These are phyloP conservation scores for Apiotrichum siamense DNA, from an alignment of 1,284 basidiomycete genomes.

Conservation along the genomic window DNA sequence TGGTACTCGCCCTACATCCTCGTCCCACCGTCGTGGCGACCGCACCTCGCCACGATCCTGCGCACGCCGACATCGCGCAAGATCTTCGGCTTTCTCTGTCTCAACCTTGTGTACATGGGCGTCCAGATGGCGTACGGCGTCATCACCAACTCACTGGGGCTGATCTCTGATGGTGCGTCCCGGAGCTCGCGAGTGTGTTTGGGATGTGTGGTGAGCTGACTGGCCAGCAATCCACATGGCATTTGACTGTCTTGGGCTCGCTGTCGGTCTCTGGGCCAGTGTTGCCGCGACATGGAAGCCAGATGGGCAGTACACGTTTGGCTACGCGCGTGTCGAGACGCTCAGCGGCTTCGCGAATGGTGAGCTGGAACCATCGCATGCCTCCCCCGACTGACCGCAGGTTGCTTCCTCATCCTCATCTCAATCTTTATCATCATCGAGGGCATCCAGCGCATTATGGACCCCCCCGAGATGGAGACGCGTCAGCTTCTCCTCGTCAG, in stretches of 20 bases:
- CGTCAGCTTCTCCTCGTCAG: conserved; percentile 86
- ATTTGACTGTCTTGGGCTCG: conserved; percentile 97
- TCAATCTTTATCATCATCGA: conserved; percentile 98
- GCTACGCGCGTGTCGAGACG: conserved; percentile 97
- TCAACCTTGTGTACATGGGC: conserved; percentile 95
- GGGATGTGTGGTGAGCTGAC: too few species aligned
- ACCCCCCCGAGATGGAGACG: conserved; percentile 98
- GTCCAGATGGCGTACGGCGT: conserved; percentile 93
- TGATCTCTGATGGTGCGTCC: conserved; percentile 87
- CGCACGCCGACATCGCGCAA: conserved; percentile 85
- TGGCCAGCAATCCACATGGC: conserved; percentile 99
- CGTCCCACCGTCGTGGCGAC: conserved; percentile 47
- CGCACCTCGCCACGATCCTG: conserved; percentile 81
- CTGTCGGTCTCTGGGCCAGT: conserved; percentile 88
- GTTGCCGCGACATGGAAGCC: conserved; percentile 98
- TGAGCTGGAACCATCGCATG: conserved; percentile 26
- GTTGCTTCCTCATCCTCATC: conserved; percentile 85
- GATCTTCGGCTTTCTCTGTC: conserved; percentile 93
- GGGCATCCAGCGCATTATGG: conserved; percentile 85
- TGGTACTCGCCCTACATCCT: conserved; percentile 7
- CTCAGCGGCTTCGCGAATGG: conserved; percentile 98
- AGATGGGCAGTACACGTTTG: conserved; percentile 91
- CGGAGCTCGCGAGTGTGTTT: not conserved
- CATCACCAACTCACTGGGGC: conserved; percentile 92
- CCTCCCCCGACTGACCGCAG: conserved; percentile 5